Conservation (phyloP, 2,329 filamentous ascomycete genomes). For the Colletotrichum sp. region DNA sequence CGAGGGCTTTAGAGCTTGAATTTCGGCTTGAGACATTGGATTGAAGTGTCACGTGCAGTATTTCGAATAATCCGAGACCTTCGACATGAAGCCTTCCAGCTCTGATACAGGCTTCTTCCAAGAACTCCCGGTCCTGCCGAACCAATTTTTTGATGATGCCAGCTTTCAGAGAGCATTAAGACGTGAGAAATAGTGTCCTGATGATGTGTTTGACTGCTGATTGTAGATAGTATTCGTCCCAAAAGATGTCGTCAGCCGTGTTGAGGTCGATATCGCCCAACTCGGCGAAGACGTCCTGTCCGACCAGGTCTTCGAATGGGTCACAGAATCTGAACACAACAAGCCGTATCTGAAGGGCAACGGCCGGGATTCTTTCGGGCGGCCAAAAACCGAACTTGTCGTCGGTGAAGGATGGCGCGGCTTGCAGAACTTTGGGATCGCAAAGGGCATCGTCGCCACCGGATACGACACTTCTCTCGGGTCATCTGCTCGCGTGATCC, state of each 20-base stretch:
- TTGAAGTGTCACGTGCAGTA: neutral
- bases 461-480: conserved; percentile 62
- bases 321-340: conserved; percentile 70
- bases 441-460: conserved; percentile 46
- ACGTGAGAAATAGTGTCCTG: conserved; percentile 38
- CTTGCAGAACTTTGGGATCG: conserved; percentile 63
- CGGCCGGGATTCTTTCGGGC: conserved; percentile 67
- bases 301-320: conserved; percentile 57
- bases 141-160: conserved; percentile 62
- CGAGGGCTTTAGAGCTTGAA: neutral
- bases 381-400: conserved; percentile 62
- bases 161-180: conserved; percentile 57
- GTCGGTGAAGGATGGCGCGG: conserved; percentile 71
- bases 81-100: conserved; percentile 48
- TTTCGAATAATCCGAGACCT: neutral
- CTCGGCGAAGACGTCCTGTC: conserved; percentile 60
- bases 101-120: conserved; percentile 63
- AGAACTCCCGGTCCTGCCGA: conserved; percentile 52
- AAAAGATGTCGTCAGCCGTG: conserved; percentile 37
- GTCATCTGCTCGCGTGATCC: conserved; percentile 59
- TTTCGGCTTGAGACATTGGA: neutral
- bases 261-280: conserved; percentile 47
- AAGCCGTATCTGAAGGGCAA: conserved; percentile 63
- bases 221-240: conserved; percentile 53
- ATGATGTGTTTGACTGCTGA: neutral